A percentile compares a stretch with the other conserved stretches of the same genome.
phyloP scores from a whole-genome alignment of 1,284 basidiomycete species.

The Apiotrichum mycotoxinovorans region DNA sequence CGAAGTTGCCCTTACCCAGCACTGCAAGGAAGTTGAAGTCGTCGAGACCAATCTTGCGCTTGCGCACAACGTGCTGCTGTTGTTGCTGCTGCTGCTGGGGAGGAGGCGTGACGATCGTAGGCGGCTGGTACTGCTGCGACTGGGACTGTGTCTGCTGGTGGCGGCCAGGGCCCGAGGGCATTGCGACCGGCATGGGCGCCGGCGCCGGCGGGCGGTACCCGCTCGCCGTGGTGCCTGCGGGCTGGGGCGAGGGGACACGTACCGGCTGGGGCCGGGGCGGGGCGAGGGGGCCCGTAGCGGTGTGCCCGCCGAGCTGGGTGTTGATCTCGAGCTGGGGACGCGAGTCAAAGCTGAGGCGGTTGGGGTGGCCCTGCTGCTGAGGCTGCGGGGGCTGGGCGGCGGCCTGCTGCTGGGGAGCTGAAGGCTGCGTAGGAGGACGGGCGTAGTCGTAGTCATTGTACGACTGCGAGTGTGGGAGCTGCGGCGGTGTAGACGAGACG shows the following conservation, averaged over 20 bases:
- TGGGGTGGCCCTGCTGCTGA: conserved; percentile 18
- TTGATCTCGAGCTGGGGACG: conserved; percentile 7
- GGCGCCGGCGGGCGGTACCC: conserved; percentile 2
- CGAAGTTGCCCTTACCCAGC: conserved; percentile 98
- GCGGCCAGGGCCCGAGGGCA: conserved; percentile 23
- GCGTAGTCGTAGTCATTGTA: conserved; percentile 20
- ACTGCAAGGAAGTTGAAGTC: conserved; percentile 99
- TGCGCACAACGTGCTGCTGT: conserved; percentile 54
- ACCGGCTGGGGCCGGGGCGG: conserved; percentile 50
- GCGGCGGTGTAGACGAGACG: conserved; percentile 54
- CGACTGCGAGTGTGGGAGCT: conserved; percentile 31
- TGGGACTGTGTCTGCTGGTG: conserved; percentile 51
- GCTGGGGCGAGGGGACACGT: conserved; percentile 37
- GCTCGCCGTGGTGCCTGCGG: background rate
- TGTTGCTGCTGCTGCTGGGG: conserved; percentile 34
- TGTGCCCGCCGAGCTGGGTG: background rate
- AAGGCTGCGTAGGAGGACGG: conserved; percentile 46
- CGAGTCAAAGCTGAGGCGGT: conserved; percentile 17
- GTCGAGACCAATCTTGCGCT: conserved; percentile 89
- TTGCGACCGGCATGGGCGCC: conserved; percentile 13
- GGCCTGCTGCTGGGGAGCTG: conserved; percentile 9
- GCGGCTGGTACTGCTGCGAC: conserved; percentile 26
- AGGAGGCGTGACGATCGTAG: background rate
- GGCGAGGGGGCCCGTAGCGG: conserved; percentile 1
- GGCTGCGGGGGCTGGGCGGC: too few relatives aligned